Base-by-base conservation (phyloP, 1,139 yeast genomes). In the Debaryomyces singareniensis region DNA sequence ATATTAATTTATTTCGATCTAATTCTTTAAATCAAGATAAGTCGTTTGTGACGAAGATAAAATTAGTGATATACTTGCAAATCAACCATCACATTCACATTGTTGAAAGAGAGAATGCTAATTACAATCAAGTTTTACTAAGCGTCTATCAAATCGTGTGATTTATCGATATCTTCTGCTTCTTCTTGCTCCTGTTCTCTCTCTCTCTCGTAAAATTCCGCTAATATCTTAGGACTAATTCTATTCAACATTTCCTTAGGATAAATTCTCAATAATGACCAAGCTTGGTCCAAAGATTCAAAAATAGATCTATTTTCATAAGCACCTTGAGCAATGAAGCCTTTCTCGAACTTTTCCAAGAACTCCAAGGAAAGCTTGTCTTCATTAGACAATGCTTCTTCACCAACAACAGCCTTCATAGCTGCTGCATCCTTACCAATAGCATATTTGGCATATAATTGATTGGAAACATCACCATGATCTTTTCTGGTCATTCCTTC, bases 391-490 rank as follows among this genome's bases (percentile, higher is more conserved):
- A 91, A 73, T 24, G 99, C 98, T 64, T 91, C 99, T 64, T 91
- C 99, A 76, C 99, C 99, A 48, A 91, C 99, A 44, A 91, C 99
- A n/a, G 98, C 96, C 69, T 91, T 91, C 99, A 91, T 91, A 47
- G 98, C 96, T 30, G 98, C 98, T 20, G 98, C 99, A 65, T 91
- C 99, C 67, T 89, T 84, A 71, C 99, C 99, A 68, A 91, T 93
- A 44, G 99, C 99, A 58, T 91, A 91, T 62, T 91, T 91, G 51
- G 99, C 99, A 57, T 91, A 91, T 55, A 91, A 75, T 71, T 91
- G 99, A 69, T 93, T 93, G 22, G 97, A 91, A 37, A 91, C 98
- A 68, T 91, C 99, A 63, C 97, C 96, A 56, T 91, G 99, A 60
- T 91, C 99, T 66, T 89, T 89, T 71, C 99, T 82, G 36, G 99